Conservation (phyloP, 1,139 yeast species). For the Hyphopichia burtonii region DNA sequence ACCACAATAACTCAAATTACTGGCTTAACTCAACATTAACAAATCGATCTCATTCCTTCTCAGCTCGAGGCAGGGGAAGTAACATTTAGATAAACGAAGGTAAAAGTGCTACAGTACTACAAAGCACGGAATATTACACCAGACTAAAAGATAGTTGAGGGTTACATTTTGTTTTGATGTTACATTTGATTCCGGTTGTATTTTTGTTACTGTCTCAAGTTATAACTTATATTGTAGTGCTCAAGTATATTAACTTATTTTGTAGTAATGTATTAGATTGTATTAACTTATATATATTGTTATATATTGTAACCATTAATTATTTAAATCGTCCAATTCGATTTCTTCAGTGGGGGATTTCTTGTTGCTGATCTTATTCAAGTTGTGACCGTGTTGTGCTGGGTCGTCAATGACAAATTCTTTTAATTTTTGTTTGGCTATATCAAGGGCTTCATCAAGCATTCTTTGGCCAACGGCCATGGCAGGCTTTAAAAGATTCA, state of each 20-base stretch:
- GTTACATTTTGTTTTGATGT: neutral
- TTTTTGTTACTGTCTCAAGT: too few species aligned
- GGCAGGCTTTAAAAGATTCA: constrained; percentile 78
- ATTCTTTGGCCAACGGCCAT: constrained; percentile 57
- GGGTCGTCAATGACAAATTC: constrained; percentile 44
- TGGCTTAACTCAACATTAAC: too few species aligned
- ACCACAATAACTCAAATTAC: too few species aligned
- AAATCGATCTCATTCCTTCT: too few species aligned
- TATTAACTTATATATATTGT: too few species aligned
- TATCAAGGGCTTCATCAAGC: constrained; percentile 52
- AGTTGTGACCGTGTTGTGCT: constrained; percentile 22
- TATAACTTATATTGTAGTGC: too few species aligned
- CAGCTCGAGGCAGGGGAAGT: too few species aligned
- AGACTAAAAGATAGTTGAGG: neutral
- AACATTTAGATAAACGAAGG: neutral
- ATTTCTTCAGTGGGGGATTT: constrained; percentile 7
- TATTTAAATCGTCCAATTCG: constrained; percentile 14
- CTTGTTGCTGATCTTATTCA: constrained; percentile 17
- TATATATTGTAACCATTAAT: neutral
- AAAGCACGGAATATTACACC: neutral
- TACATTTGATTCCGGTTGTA: neutral
- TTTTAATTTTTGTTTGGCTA: constrained; percentile 59
- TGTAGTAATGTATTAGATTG: too few species aligned
- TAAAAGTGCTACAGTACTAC: too few species aligned
- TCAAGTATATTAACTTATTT: too few species aligned